Evolutionary conservation across 345 rosid species (phyloP).

Genomic region (Raphanus raphanistrum): DNA sequence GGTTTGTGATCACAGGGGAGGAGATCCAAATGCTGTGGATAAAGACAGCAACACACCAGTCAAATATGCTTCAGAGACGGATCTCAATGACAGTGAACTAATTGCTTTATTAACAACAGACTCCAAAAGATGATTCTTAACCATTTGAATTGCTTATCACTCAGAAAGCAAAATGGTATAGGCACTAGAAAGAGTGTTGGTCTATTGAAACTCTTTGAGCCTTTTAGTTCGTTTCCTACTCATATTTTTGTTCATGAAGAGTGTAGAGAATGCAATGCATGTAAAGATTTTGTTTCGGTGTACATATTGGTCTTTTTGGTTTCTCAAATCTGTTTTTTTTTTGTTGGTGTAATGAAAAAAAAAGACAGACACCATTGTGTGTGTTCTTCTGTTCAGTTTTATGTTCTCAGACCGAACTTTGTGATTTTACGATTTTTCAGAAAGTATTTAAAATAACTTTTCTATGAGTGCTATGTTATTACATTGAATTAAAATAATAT

Average conservation of each 20-base stretch:
- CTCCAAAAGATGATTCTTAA: constrained; percentile 35
- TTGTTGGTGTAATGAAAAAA: constrained; percentile 12
- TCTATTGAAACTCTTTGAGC: constrained; percentile 16
- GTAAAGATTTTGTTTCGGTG: constrained; percentile 17
- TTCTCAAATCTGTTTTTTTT: constrained; percentile 16
- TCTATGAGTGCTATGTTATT: not conserved
- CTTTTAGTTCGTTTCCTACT: not conserved
- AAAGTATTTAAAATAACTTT: not conserved
- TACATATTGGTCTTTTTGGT: constrained; percentile 33
- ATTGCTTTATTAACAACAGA: constrained; percentile 46
- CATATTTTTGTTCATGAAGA: constrained; percentile 23
- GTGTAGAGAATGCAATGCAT: constrained; percentile 29
- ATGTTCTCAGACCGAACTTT: constrained; percentile 2
- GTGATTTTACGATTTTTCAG: not conserved
- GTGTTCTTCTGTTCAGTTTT: constrained; percentile 17
- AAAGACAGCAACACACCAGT: constrained; percentile 47
- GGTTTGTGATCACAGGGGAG: constrained; percentile 55
- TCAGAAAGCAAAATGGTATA: constrained; percentile 26
- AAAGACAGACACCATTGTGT: constrained; percentile 9
- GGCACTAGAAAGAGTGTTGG: constrained; percentile 31
- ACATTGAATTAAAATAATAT: not conserved
- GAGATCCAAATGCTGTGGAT: constrained; percentile 56
- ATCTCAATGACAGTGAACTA: constrained; percentile 49
- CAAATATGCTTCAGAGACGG: constrained; percentile 47
- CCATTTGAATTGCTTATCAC: constrained; percentile 8